phyloP scores from a whole-genome alignment of 116 monocot species.

The Iris pallida region DNA sequence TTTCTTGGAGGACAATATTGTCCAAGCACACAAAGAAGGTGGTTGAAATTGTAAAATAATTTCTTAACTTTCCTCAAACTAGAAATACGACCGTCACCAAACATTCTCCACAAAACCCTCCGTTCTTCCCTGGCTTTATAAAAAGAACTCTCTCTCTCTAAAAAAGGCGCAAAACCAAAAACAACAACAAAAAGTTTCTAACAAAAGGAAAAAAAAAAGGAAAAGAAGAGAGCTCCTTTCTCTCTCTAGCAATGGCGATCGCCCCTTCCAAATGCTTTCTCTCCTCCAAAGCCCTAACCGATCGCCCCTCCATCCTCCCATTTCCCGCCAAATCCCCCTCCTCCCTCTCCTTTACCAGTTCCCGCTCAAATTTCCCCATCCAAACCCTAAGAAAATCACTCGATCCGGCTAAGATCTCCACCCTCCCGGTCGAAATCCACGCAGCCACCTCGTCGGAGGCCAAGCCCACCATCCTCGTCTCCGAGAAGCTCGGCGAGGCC shows the following conservation, averaged over 20 bases:
- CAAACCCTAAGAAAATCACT: conserved; percentile 3
- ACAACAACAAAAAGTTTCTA: too few relatives aligned
- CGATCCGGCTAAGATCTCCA: not conserved
- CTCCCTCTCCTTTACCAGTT: conserved; percentile 14
- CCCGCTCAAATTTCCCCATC: conserved; percentile 6
- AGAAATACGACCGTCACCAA: too few relatives aligned
- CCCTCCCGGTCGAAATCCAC: not conserved
- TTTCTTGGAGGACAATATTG: too few relatives aligned
- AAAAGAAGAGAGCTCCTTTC: not conserved
- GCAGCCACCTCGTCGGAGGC: conserved; percentile 5
- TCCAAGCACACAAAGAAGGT: too few relatives aligned
- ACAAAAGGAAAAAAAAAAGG: not conserved
- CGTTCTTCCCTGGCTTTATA: too few relatives aligned
- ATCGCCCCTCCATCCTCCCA: not conserved
- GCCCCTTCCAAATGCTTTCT: conserved; percentile 2
- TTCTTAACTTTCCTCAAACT: too few relatives aligned
- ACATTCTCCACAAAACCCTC: too few relatives aligned
- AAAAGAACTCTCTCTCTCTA: too few relatives aligned
- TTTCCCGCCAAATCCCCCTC: not conserved
- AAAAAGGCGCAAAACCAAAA: too few relatives aligned
- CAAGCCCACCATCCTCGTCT: conserved; percentile 59
- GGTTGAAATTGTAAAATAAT: too few relatives aligned
- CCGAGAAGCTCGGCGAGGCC: conserved; percentile 64
- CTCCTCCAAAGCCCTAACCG: not conserved
- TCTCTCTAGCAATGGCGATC: conserved; percentile 2